Base-by-base conservation (phyloP, 768 basidiomycete genomes). In the Lactifluus echinatus region DNA sequence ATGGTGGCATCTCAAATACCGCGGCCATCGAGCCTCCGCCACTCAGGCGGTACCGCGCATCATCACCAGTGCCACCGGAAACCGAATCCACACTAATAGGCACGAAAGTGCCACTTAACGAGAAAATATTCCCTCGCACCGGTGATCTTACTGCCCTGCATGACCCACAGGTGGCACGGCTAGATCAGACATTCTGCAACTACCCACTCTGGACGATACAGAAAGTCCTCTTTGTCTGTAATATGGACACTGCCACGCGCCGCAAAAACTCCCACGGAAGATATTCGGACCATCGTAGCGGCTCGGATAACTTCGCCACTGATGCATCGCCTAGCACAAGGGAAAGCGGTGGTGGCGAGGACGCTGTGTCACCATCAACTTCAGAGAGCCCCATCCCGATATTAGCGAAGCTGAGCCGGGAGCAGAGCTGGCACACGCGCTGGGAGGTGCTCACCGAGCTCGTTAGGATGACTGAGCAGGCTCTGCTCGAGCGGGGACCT, bases 181-280 rank as follows among this genome's bases (percentile, higher is more conserved):
- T 83, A 49, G 85, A 87, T 66, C 79, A 79, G 11, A 79, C 72
- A 60, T 84, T 86, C 63, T 75, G 75, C 57, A 71, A 68, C 33
- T 72, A 82, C 63, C 79, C 81, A 3, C 66, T 81, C 46, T 85
- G 84, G 80, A 86, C 85, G 19, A 80, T 87, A 65, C 70, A 74
- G 43, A 87, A 87, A 72, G 77, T 75, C 39, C 62, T 86, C n/a
- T 87, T 80, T 73, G 74, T 82, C 68, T 77, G 77, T 59, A 80
- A 83, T 60, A 67, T 87, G 64, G 78, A 56, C 24, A 45, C 39
- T 29, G 43, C 44, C 2, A 39, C 48, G 24, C 49, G 58, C 11
- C 37, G 50, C 26, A 39, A 51, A 24, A 26, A 8, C 12, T 33
- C 29, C 10, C 26, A 19, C 31, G 2, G 17, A n/a, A 42, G 5